phyloP scores from a whole-genome alignment of 208 protist species.

The Acanthamoeba triangularis region DNA sequence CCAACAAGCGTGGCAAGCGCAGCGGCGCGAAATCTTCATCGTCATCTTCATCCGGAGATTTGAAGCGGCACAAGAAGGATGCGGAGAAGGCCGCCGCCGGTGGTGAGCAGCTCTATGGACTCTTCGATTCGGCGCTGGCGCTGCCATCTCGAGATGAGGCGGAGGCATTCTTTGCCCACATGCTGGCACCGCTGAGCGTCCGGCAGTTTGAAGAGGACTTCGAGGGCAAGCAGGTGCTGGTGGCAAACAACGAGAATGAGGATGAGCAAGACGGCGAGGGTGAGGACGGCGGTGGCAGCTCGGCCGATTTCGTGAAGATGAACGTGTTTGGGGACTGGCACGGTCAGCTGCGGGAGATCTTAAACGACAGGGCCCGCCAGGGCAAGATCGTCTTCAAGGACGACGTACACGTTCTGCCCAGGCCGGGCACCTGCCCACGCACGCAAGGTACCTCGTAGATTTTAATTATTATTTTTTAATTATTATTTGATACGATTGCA shows the following conservation, averaged over 20 bases:
- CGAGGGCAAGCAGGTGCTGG: constrained; percentile 46
- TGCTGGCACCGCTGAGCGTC: constrained; percentile 3
- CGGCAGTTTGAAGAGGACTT: constrained; percentile 13
- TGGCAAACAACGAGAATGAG: constrained; percentile 32
- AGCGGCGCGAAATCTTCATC: background rate
- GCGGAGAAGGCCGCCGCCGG: background rate
- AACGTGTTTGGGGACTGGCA: constrained; percentile 47
- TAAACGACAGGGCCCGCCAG: background rate
- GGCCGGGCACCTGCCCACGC: background rate
- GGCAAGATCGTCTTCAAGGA: background rate
- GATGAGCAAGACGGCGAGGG: background rate
- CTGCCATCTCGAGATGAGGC: constrained; percentile 5
- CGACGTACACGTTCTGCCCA: constrained; percentile 27
- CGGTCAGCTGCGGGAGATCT: background rate
- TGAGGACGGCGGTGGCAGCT: background rate
- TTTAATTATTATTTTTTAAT: background rate
- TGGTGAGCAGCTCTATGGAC: background rate
- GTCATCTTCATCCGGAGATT: background rate
- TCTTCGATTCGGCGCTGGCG: background rate
- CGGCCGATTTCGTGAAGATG: background rate
- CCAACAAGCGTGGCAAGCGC: background rate
- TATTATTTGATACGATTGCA: background rate
- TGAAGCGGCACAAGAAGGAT: constrained; percentile 2
- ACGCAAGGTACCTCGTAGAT: background rate
- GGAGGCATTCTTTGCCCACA: background rate